Conservation (phyloP, 2,329 filamentous ascomycete genomes). For the Ophiostoma tasmaniense region DNA sequence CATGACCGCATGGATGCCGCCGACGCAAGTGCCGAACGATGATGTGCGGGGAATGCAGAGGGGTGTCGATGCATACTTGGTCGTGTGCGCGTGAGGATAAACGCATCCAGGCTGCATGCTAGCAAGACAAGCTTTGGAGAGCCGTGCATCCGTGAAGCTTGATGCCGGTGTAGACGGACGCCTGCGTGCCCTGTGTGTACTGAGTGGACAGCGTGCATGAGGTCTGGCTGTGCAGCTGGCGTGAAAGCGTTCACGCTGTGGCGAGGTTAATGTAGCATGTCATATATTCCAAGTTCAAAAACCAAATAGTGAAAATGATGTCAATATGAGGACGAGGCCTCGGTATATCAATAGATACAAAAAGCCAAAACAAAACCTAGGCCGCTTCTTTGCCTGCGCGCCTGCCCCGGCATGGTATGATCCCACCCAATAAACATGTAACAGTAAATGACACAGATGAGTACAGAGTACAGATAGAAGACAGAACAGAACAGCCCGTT, state of each 20-base stretch:
- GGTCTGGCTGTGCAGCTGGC: no score
- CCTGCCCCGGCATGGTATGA: conserved; percentile 7
- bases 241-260: no score
- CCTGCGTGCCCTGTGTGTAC: no score
- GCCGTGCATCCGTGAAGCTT: no score
- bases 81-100: not conserved
- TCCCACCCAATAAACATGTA: not conserved
- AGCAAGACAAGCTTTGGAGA: not conserved
- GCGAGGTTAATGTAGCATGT: not conserved
- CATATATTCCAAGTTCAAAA: not conserved
- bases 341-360: conserved; percentile 5
- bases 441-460: conserved; percentile 4
- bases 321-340: not conserved
- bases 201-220: no score
- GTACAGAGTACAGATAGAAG: conserved; percentile 4
- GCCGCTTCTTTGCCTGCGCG: conserved; percentile 18
- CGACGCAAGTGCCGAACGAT: not conserved
- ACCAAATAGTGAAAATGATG: not conserved
- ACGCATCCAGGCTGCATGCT: not conserved
- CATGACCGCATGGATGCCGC: not conserved
- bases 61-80: not conserved
- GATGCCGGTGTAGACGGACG: no score
- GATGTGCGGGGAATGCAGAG: not conserved
- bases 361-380: conserved; percentile 16
- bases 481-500: conserved; percentile 7